phyloP scores from a whole-genome alignment of 768 basidiomycete genomes.

The Russula vinacea region DNA sequence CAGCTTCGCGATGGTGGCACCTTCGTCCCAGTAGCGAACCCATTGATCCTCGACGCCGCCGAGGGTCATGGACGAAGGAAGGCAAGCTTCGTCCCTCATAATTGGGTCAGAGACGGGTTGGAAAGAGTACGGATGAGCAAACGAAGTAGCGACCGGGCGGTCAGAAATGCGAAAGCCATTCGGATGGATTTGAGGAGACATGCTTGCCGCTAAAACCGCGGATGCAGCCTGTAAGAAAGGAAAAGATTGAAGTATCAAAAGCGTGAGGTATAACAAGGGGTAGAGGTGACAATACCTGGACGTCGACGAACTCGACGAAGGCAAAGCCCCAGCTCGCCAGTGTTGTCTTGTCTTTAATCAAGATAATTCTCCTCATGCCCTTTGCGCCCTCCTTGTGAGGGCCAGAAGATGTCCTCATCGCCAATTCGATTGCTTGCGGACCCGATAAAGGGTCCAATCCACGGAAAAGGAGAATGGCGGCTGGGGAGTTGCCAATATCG shows the following conservation, averaged over 20 bases:
- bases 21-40: constrained; percentile 93
- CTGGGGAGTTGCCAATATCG: constrained; percentile 87
- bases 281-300: constrained; percentile 52
- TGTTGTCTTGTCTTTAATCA: constrained; percentile 86
- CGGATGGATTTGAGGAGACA: constrained; percentile 84
- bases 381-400: constrained; percentile 71
- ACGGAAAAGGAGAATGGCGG: constrained; percentile 82
- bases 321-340: constrained; percentile 90
- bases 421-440: constrained; percentile 81
- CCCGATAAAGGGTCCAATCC: constrained; percentile 86
- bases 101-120: constrained; percentile 73
- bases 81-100: constrained; percentile 71
- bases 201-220: constrained; percentile 74
- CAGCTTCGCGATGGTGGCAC: constrained; percentile 66
- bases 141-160: constrained; percentile 85
- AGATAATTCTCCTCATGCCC: constrained; percentile 82
- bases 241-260: constrained; percentile 28
- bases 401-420: constrained; percentile 82
- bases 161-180: constrained; percentile 92
- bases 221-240: constrained; percentile 65
- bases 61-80: constrained; percentile 61
- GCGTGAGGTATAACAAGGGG: background rate
- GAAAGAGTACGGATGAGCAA: constrained; percentile 89
- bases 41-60: constrained; percentile 71
- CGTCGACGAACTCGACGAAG: constrained; percentile 88